phyloP scores from a whole-genome alignment of 495 filamentous ascomycete genomes.

The Pyrenula massariospora region DNA sequence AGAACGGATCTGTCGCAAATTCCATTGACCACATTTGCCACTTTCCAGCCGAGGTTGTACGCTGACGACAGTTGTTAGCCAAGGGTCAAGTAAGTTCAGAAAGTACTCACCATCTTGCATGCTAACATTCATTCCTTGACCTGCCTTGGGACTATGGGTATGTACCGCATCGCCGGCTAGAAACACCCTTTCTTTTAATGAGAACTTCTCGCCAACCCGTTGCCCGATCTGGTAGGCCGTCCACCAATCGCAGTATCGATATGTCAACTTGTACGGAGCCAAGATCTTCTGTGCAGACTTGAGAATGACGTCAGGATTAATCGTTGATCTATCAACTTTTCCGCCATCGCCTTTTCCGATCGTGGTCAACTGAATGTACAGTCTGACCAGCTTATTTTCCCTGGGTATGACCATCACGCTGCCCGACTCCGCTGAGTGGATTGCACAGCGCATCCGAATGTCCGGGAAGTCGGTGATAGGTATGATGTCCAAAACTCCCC shows the following conservation, averaged over 20 bases:
- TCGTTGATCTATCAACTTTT: slow-evolving; percentile 38
- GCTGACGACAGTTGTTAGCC: slow-evolving; percentile 20
- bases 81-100: slow-evolving; percentile 9
- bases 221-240: slow-evolving; percentile 59
- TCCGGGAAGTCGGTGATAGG: slow-evolving; percentile 62
- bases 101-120: slow-evolving; percentile 39
- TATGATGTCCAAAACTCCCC: slow-evolving; percentile 55
- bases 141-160: slow-evolving; percentile 59
- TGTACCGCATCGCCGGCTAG: slow-evolving; percentile 52
- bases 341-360: slow-evolving; percentile 19
- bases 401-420: slow-evolving; percentile 60
- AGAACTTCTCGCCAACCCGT: slow-evolving; percentile 56
- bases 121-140: slow-evolving; percentile 65
- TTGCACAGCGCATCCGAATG: slow-evolving; percentile 53
- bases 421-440: slow-evolving; percentile 51
- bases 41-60: slow-evolving; percentile 69
- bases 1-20: slow-evolving; percentile 42
- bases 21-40: slow-evolving; percentile 46
- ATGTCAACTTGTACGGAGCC: slow-evolving; percentile 47
- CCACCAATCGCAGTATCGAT: slow-evolving; percentile 57
- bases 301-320: slow-evolving; percentile 46
- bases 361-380: slow-evolving; percentile 58
- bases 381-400: slow-evolving; percentile 52
- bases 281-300: slow-evolving; percentile 47
- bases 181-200: slow-evolving; percentile 48